Conservation (phyloP, 257 asterid species). For the Solanum ahanhuiri region DNA sequence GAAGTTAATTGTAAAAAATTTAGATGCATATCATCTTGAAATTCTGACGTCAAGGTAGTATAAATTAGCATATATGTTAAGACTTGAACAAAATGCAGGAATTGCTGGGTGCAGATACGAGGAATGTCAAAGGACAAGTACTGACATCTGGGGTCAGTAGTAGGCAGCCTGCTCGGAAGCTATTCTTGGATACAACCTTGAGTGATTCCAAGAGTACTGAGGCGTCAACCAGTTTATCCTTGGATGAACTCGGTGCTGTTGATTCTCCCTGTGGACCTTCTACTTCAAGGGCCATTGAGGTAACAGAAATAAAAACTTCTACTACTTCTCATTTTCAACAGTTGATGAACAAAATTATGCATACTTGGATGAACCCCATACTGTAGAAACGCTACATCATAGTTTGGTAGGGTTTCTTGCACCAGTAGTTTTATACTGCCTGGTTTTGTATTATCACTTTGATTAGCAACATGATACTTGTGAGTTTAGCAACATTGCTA, state of each 20-base stretch:
- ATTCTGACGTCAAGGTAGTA: neutral
- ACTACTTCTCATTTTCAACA: neutral
- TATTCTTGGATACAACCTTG: constrained; percentile 45
- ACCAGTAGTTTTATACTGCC: neutral
- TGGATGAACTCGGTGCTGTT: constrained; percentile 40
- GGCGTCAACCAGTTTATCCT: constrained; percentile 45
- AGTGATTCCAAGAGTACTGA: constrained; percentile 60
- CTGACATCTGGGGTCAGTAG: constrained; percentile 38
- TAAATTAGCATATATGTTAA: neutral
- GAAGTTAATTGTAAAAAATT: neutral
- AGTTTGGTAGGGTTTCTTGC: neutral
- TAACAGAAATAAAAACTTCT: constrained; percentile 10
- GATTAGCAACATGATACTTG: neutral
- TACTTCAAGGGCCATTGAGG: constrained; percentile 70
- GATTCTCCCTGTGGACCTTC: constrained; percentile 61
- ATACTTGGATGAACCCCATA: neutral
- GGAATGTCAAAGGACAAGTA: constrained; percentile 49
- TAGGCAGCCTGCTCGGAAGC: constrained; percentile 62
- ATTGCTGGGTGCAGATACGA: constrained; percentile 40
- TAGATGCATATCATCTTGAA: neutral
- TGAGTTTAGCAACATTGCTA: neutral
- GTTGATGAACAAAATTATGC: neutral
- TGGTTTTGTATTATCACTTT: neutral
- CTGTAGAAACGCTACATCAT: neutral
- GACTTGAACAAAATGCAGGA: constrained; percentile 32